Percentiles rank a stretch among this genome's conserved stretches.
phyloP scores from a whole-genome alignment of 1,284 basidiomycete species.

The Microbotryum intermedium region DNA sequence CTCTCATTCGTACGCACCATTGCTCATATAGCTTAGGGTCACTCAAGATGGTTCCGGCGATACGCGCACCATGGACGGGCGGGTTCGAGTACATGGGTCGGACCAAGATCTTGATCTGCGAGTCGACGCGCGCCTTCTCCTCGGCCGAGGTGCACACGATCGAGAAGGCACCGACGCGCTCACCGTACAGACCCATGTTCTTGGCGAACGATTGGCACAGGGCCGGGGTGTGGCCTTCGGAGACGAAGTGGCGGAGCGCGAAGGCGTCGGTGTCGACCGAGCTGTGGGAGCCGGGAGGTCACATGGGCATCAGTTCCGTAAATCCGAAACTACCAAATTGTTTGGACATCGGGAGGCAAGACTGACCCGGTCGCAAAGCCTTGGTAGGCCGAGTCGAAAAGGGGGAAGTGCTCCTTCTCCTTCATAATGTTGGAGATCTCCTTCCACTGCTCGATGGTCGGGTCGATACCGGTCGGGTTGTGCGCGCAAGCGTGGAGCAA shows the following conservation, averaged over 20 bases:
- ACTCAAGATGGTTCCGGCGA: conserved; percentile 42
- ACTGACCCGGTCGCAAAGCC: conserved; percentile 68
- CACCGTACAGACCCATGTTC: conserved; percentile 89
- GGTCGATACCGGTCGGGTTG: conserved; percentile 47
- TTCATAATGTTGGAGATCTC: conserved; percentile 64
- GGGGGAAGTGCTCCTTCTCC: conserved; percentile 79
- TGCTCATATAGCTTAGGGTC: conserved; percentile 41
- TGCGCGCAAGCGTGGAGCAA: conserved; percentile 49
- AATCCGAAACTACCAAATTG: no score
- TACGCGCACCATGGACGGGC: conserved; percentile 60
- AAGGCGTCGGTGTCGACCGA: conserved; percentile 77
- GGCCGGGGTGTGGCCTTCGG: conserved; percentile 63
- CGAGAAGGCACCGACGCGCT: conserved; percentile 79
- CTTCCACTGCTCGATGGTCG: conserved; percentile 81
- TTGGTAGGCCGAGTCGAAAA: conserved; percentile 95
- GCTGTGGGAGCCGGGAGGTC: conserved; percentile 39
- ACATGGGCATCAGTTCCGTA: conserved; percentile 32
- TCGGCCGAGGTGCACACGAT: conserved; percentile 46
- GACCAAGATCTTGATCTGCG: conserved; percentile 51
- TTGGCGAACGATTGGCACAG: conserved; percentile 53
- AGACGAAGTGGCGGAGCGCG: conserved; percentile 83
- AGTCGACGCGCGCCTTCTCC: conserved; percentile 37
- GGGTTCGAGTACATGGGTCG: conserved; percentile 99
- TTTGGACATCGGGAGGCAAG: background rate
- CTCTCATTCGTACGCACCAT: conserved; percentile 32